These are phyloP conservation scores for Alternaria consortialis DNA, from an alignment of 2,329 filamentous ascomycete genomes.

Conservation along the genomic window DNA sequence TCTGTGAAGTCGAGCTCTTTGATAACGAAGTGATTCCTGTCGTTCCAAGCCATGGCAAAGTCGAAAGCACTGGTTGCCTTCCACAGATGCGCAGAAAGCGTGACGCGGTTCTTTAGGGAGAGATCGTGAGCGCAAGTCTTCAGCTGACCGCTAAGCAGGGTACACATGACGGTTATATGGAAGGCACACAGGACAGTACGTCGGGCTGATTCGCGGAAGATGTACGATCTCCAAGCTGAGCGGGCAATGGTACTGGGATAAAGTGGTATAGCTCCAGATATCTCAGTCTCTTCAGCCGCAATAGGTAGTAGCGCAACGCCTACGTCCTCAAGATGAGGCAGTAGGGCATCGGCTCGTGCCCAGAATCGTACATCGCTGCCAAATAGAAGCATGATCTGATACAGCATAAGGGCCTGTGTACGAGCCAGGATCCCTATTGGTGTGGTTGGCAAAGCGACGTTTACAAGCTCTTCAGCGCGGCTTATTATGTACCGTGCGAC, in stretches of 20 bases:
- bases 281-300: constrained; percentile 24
- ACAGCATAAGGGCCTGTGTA: constrained; percentile 42
- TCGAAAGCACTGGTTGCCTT: constrained; percentile 40
- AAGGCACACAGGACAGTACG: constrained; percentile 62
- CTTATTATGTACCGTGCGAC: constrained; percentile 61
- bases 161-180: constrained; percentile 53
- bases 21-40: constrained; percentile 40
- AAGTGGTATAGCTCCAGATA: constrained; percentile 44
- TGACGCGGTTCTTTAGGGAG: constrained; percentile 25
- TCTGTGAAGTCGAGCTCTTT: constrained; percentile 39
- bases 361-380: constrained; percentile 33
- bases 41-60: constrained; percentile 45
- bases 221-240: constrained; percentile 62
- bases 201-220: constrained; percentile 63
- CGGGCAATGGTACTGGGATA: constrained; percentile 49
- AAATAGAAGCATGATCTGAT: constrained; percentile 41
- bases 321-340: constrained; percentile 29
- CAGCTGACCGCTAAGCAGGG: constrained; percentile 27
- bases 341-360: constrained; percentile 25
- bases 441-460: constrained; percentile 18
- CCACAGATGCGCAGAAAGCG: constrained; percentile 44
- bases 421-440: constrained; percentile 36
- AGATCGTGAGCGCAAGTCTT: constrained; percentile 22
- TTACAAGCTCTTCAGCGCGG: constrained; percentile 56
- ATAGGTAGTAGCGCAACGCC: constrained; percentile 14